Conservation (phyloP, 129 eudicot genomes). For the Flaveria trinervia region DNA sequence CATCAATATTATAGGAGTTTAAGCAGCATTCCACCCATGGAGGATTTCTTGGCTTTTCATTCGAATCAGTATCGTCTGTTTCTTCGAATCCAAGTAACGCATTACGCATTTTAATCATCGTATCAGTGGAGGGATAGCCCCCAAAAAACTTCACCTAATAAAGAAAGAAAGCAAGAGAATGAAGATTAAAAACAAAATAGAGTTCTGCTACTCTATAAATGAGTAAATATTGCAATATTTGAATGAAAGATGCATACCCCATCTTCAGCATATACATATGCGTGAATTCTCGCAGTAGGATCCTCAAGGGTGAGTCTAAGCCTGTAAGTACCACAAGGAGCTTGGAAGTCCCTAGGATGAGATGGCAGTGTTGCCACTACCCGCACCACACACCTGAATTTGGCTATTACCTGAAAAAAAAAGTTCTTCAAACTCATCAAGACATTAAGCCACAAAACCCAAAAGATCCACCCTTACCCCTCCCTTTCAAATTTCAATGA, state of each 20-base stretch:
- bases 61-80: neutral
- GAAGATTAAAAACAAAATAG: neutral
- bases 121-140: constrained; percentile 38
- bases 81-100: constrained; percentile 63
- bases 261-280: constrained; percentile 67
- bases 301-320: constrained; percentile 86
- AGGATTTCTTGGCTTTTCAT: constrained; percentile 61
- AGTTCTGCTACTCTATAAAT: neutral
- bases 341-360: constrained; percentile 57
- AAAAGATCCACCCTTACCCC: no score
- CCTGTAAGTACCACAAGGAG: constrained; percentile 63
- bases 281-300: constrained; percentile 87
- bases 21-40: constrained; percentile 86
- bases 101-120: constrained; percentile 45
- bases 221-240: neutral
- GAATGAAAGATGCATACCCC: constrained; percentile 52
- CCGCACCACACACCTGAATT: constrained; percentile 82
- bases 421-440: neutral
- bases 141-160: constrained; percentile 65
- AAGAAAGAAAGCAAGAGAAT: constrained; percentile 17
- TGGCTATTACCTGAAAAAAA: constrained; percentile 64
- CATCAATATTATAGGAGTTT: constrained; percentile 64
- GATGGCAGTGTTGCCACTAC: constrained; percentile 67
- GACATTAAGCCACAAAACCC: neutral
- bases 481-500: no score